Evolutionary conservation across 139 green algal genomes (phyloP).

Genomic region (Tetradesmus lagerheimii): DNA sequence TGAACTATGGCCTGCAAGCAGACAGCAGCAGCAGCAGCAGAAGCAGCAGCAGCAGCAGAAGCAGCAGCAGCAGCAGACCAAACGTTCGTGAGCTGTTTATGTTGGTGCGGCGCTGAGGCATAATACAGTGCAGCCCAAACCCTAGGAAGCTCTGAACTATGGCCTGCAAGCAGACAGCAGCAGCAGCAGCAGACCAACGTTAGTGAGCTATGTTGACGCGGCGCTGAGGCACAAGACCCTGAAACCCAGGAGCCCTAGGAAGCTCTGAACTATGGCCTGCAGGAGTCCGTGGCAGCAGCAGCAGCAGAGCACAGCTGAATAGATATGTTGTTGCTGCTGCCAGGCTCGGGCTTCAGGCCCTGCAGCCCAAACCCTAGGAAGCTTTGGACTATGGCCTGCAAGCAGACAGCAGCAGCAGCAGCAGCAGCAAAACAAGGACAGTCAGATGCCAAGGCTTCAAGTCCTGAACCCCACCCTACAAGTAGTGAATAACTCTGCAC

Average conservation of each 20-base stretch:
- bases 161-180: slow-evolving; percentile 49
- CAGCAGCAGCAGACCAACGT: slow-evolving; percentile 32
- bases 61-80: slow-evolving; percentile 48
- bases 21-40: slow-evolving; percentile 39
- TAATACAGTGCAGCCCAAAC: slow-evolving; percentile 26
- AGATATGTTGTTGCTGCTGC: too few species aligned
- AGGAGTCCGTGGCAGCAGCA: too few species aligned
- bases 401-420: slow-evolving; percentile 42
- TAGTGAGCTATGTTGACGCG: too few species aligned
- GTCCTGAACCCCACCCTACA: too few species aligned
- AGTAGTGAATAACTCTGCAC: too few species aligned
- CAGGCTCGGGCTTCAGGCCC: slow-evolving; percentile 50
- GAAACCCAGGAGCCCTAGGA: too few species aligned
- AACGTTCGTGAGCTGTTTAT: too few species aligned
- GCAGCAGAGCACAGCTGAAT: too few species aligned
- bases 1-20: slow-evolving; percentile 63
- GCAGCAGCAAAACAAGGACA: too few species aligned
- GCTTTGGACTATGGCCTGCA: slow-evolving; percentile 66
- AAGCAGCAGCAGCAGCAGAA: slow-evolving; percentile 24
- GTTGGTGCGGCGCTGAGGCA: too few species aligned
- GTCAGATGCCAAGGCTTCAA: too few species aligned
- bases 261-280: too few species aligned
- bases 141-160: slow-evolving; percentile 70
- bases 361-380: slow-evolving; percentile 71
- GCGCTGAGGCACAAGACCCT: background rate